Evolutionary conservation across 2,329 filamentous ascomycete genomes (phyloP), one percentile per base, ranked within the genome.

Genomic region (Claviceps digitariae): DNA sequence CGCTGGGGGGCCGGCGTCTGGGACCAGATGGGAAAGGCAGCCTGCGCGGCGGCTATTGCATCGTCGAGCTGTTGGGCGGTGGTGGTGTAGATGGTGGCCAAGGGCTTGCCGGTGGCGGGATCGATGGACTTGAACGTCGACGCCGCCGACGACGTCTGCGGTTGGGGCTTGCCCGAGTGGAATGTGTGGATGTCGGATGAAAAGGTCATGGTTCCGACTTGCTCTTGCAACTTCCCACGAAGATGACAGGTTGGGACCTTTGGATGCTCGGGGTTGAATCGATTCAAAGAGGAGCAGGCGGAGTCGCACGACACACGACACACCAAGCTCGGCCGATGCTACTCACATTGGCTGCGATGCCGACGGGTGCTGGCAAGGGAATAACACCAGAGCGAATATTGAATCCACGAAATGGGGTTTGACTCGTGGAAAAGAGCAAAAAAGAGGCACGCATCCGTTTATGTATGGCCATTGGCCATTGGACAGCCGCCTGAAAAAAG

Each of bases 21-120:
- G 1, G 87, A 88, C 89, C 89, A 95, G 40, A 74, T 70, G 2
- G 78, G 75, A 66, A 95, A 94, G 1, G 87, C 88, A 36, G 73
- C 72, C 54, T 82, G 73, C 43, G 86, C 89, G 43, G 87, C 83
- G 52, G 76, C 68, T 58, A 95, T 75, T 46, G 88, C 87, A 17
- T 80, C 76, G 65, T 93, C 81, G 64, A 93, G 74, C 62, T 88
- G 81, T 54, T 74, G 65, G 23, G 73, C 68, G 0, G 86, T 83
- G 20, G 87, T 86, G 36, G 79, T 74, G 68, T 87, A 80, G 63
- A 95, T 81, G 59, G 83, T 81, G 58, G 86, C 86, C 50, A 91
- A 67, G 6, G 83, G 76, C 57, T 78, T 72, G 54, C 76, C 81
- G 44, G 81, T 90, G 50, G 87, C 81, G 41, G 89, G 89, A 65